phyloP scores from a whole-genome alignment of 805 yeast genomes.

The Cephaloascus albidus region DNA sequence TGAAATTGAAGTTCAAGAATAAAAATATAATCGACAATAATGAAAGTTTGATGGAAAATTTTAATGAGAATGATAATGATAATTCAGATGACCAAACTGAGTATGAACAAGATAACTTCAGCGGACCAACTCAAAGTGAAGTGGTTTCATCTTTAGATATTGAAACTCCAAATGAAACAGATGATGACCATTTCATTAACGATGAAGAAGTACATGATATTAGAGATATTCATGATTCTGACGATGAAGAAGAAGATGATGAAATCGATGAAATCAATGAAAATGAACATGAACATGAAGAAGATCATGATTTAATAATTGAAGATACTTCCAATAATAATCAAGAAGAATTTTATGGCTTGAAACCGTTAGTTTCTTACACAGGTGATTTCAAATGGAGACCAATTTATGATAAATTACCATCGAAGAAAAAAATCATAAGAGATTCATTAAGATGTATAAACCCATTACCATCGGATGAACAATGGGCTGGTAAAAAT shows the following conservation, averaged over 20 bases:
- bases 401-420: slow-evolving; percentile 26
- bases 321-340: slow-evolving; percentile 8
- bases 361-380: no score
- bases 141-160: no score
- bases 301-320: slow-evolving; percentile 4
- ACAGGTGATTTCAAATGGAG: slow-evolving; percentile 34
- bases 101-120: no score
- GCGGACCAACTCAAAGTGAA: no score
- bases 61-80: slow-evolving; percentile 4
- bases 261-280: slow-evolving; percentile 12
- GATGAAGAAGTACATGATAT: slow-evolving; percentile 3
- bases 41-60: no score
- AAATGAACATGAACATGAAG: slow-evolving; percentile 16
- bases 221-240: slow-evolving; percentile 1
- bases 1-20: neutral
- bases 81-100: slow-evolving; percentile 5
- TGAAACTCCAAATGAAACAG: no score
- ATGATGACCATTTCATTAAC: slow-evolving; percentile 7
- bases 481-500: slow-evolving; percentile 42
- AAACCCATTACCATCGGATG: slow-evolving; percentile 40
- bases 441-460: slow-evolving; percentile 50
- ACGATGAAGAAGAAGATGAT: slow-evolving; percentile 11
- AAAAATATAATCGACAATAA: no score
- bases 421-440: slow-evolving; percentile 28
- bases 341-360: no score